Evolutionary conservation across 805 yeast genomes (phyloP), one percentile per base, ranked within the genome.

Genomic region (Ogataea zsoltii): DNA sequence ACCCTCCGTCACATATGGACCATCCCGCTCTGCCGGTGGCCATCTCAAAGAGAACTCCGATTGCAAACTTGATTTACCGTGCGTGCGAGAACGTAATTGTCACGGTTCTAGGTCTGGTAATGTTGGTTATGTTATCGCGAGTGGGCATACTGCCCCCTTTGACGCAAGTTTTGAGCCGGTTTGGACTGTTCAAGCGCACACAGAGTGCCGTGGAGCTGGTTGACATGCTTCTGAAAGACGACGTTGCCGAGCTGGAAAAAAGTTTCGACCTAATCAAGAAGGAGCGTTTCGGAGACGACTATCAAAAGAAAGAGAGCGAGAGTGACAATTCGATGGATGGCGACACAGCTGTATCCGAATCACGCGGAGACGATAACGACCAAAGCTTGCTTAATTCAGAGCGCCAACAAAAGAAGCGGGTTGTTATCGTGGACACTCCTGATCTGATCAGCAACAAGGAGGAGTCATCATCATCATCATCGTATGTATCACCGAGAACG

Each of bases 21-120:
- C 14, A 30, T 12, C 31, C 51, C 7, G 31, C 33, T 2, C 30
- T 45, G 7, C 58, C 63, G 10, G 51, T 57, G 1, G 18, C 50
- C 1, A 46, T 55, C 1, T 52, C 52, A 9, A 53, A 52, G 35
- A 35, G 40, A 7, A 50, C 58, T 1, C 54, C 66, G 2, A 40
- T 64, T 28, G 47, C 55, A 1, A 55, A 52, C 15, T 36, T 65
- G 7, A 34, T 61, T 0, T 55, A 52, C 32, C 54, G 66, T 17
- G 65, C 66, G 2, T 57, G 73, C 42, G 85, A 80, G 53, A 82
- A 79, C 53, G 65, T 77, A n/a, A 52, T 73, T 4, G 76, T 77
- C 14, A 69, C 80, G 7, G 40, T 67, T 4, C 52, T 70, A 1
- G 64, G 75, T 7, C 42, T 73, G 15, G 42, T 63, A 1, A 57